Percentiles rank a stretch among this genome's conserved stretches.
Evolutionary conservation across 2,329 filamentous ascomycete species (phyloP).

Genomic region (Arthrobotrys conoides): DNA sequence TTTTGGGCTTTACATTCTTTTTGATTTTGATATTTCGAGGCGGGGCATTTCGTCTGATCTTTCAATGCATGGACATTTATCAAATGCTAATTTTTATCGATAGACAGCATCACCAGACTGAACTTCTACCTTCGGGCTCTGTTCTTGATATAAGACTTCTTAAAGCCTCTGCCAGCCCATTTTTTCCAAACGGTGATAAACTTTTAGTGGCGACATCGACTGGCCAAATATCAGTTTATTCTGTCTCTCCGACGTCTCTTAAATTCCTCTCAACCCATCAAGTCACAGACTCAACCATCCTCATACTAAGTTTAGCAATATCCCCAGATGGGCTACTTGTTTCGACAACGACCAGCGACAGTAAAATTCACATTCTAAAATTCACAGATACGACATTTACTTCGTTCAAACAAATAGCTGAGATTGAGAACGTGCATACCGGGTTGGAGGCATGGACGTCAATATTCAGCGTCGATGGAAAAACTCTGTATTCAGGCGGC

Average conservation of each 20-base stretch:
- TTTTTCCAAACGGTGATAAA: constrained; percentile 28
- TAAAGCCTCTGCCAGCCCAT: background rate
- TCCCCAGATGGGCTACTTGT: constrained; percentile 26
- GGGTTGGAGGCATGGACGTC: constrained; percentile 54
- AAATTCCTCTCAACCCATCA: constrained; percentile 23
- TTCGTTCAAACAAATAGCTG: constrained; percentile 1
- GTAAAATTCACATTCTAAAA: constrained; percentile 33
- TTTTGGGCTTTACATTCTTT: background rate
- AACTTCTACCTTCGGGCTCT: constrained; percentile 40
- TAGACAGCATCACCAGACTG: constrained; percentile 32
- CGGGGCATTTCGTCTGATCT: background rate
- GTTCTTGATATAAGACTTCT: constrained; percentile 54
- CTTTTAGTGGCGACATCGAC: constrained; percentile 48
- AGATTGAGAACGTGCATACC: constrained; percentile 32
- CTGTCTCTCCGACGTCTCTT: constrained; percentile 9
- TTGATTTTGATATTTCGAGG: background rate
- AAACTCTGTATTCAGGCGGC: constrained; percentile 48
- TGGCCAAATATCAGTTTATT: constrained; percentile 40
- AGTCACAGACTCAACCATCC: constrained; percentile 31
- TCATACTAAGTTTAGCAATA: constrained; percentile 40
- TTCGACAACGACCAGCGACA: constrained; percentile 37
- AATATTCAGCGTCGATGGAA: constrained; percentile 39
- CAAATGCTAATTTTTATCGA: too few species aligned
- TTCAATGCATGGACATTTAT: background rate
- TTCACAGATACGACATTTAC: constrained; percentile 39